Base-by-base conservation (phyloP, 129 eudicot species). In the Flaveria sonorensis region DNA sequence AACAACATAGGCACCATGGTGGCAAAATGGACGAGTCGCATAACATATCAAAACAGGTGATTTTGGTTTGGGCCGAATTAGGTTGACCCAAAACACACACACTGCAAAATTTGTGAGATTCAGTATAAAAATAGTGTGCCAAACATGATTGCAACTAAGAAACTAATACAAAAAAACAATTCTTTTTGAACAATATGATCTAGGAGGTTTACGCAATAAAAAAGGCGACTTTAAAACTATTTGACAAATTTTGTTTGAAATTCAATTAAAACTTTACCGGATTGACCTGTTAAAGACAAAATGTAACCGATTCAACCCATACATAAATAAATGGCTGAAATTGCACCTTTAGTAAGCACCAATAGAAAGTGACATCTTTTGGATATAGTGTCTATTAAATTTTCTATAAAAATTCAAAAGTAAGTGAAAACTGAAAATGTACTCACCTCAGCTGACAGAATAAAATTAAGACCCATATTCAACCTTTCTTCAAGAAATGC, bases 401-500 rank as follows among this genome's bases (percentile, higher is more conserved):
- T 18, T 39, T 2, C 15, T 39, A 66, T 18, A 18, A 40, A 66
- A 2, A 66, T n/a, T 66, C 26, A 19, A 18, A 65, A 66, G 7
- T 16, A 7, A n/a, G 28, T 66, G 15, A 40, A 28, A 32, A 39
- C 36, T 66, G 23, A 40, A 28, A 36, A 39, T 66, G 20, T 40
- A 18, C 71, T 18, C 26, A 88, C 98, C 98, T 92, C 98, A 2
- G 98, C 98, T 23, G 98, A 92, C 72, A 92, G 86, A 82, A 92
- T 81, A 81, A 92, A 92, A 66, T 85, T 88, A 6, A 92, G 93
- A 77, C 98, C 98, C 96, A 89, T 81, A 66, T 77, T 92, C 59
- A 92, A 64, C 23, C 96, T 79, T 82, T 92, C 98, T 83, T 92
- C 98, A 65, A 92, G 85, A 71, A 83, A 92, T 77, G 96, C 88